Evolutionary conservation across 2,329 filamentous ascomycete genomes (phyloP), one percentile per base, ranked within the genome.

Genomic region (Dothistroma pini): DNA sequence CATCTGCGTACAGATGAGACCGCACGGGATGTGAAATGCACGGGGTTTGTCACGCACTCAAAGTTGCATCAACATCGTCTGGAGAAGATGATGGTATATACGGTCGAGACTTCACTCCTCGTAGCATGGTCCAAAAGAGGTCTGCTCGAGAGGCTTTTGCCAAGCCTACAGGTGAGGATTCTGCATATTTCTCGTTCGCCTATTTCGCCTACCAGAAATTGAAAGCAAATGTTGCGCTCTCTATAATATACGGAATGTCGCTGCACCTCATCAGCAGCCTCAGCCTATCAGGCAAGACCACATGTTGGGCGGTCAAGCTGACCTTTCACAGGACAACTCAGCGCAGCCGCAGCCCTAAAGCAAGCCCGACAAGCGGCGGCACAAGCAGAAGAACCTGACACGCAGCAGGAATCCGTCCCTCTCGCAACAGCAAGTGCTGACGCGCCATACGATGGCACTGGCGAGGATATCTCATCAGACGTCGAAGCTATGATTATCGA

Each of bases 121-220:
- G 29, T 50, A 53, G 55, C 38, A 73, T 73, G 71, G 64, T 70
- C 54, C 63, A 69, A 47, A 75, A 75, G 60, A 63, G 72, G 57
- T 74, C 71, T 62, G 72, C 71, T 2, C 62, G 69, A 55, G 72
- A 75, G 29, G 74, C 73, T 2, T 75, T 74, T 62, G 67, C 69
- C 10, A 61, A 54, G 54, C 22, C 54, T 7, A 63, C 61, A 25
- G 59, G 68, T 64, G 63, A 53, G 22, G 31, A 11, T 3, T 16
- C 16, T 29, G 6, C 9, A n/a, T 29, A 4, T n/a, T n/a, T 44
- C 41, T 44, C 41, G 14, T 19, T 44, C 14, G 41, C 16, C 34
- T 2, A 4, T 16, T 16, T 38, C 34, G 9, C 9, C 34, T 38
- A 44, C n/a, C 12, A 44, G 38, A 44, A 44, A 8, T 14, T 19